Evolutionary conservation across 23 red algal genomes (phyloP).

Genomic region (Gracilaria gracilis): DNA sequence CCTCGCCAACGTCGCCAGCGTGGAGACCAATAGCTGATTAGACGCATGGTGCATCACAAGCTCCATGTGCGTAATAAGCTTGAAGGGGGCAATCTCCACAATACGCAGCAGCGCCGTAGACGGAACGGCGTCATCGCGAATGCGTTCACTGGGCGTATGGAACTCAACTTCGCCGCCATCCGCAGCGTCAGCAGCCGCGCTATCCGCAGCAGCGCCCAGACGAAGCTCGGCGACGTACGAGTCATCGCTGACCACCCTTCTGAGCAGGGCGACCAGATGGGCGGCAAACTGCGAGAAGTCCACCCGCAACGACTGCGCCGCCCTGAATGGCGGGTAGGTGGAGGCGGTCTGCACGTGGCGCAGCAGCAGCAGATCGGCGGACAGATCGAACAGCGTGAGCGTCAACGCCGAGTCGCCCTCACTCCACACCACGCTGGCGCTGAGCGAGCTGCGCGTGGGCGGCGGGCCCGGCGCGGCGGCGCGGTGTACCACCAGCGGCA

Average conservation of each 20-base stretch:
- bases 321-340: constrained; percentile 49
- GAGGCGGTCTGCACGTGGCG: constrained; percentile 45
- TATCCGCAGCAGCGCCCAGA: too few species aligned
- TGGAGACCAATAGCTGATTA: constrained; percentile 2
- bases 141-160: not conserved
- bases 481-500: constrained; percentile 11
- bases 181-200: too few species aligned
- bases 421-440: constrained; percentile 12
- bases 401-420: constrained; percentile 38
- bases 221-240: constrained; percentile 3
- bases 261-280: constrained; percentile 37
- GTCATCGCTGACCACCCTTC: not conserved
- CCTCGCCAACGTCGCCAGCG: constrained; percentile 41
- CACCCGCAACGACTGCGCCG: constrained; percentile 52
- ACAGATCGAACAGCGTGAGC: constrained; percentile 66
- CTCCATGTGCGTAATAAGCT: constrained; percentile 57
- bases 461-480: constrained; percentile 1
- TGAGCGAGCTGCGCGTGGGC: constrained; percentile 14
- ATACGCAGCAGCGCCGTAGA: constrained; percentile 15
- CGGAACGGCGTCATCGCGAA: not conserved
- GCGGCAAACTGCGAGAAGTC: constrained; percentile 58
- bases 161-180: not conserved
- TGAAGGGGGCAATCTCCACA: constrained; percentile 39
- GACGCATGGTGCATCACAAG: constrained; percentile 41
- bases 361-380: constrained; percentile 53